phyloP scores from a whole-genome alignment of 2,329 filamentous ascomycete species.

The Colletotrichum noveboracense region DNA sequence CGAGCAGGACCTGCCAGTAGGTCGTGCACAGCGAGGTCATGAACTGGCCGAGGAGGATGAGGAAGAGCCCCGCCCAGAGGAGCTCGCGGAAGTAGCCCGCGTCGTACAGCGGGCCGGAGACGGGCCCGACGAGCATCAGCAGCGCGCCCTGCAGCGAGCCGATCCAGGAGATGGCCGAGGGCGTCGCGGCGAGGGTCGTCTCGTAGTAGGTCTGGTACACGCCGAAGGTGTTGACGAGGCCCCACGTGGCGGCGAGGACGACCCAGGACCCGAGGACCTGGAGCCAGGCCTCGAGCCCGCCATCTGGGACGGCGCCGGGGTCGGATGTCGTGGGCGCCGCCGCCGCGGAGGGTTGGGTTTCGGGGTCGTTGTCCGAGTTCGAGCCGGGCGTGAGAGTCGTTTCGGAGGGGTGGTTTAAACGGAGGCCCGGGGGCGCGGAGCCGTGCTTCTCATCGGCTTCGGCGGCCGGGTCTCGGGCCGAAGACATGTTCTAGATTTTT shows the following conservation, averaged over 20 bases:
- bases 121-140: conserved; percentile 42
- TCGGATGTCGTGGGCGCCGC: neutral
- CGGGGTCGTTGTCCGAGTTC: neutral
- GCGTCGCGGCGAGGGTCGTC: conserved; percentile 35
- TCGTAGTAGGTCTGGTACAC: conserved; percentile 52
- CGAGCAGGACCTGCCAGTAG: conserved; percentile 48
- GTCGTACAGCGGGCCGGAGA: conserved; percentile 48
- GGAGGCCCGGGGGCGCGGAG: neutral
- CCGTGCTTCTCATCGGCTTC: neutral
- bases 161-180: conserved; percentile 51
- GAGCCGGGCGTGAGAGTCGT: neutral
- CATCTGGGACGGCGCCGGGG: conserved; percentile 23
- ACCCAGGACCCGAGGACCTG: conserved; percentile 29
- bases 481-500: neutral
- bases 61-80: conserved; percentile 37
- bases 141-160: conserved; percentile 47
- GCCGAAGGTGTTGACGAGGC: conserved; percentile 49
- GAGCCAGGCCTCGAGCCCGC: conserved; percentile 30
- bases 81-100: conserved; percentile 44
- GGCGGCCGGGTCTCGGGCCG: neutral
- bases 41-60: conserved; percentile 46
- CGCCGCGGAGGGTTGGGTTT: neutral
- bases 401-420: neutral
- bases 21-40: conserved; percentile 48
- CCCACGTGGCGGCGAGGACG: conserved; percentile 26